Evolutionary conservation across 1,284 basidiomycete species (phyloP).

Genomic region (Tylopilus orsonianus): DNA sequence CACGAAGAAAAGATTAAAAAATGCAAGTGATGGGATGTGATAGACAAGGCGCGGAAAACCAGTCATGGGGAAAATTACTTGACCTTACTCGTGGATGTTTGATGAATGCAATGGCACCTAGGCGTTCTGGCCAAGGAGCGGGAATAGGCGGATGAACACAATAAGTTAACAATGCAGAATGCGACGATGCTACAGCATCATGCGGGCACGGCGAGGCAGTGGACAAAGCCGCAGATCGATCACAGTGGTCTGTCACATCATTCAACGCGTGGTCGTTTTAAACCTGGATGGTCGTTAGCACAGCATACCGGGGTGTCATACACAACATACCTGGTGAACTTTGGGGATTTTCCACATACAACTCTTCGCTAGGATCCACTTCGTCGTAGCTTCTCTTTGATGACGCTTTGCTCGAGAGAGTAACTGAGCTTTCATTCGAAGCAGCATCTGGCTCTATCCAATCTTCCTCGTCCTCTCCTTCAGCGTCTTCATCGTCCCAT

Average conservation of each 20-base stretch:
- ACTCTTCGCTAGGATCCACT: constrained; percentile 41
- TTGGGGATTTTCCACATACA: constrained; percentile 29
- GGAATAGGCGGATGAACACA: constrained; percentile 12
- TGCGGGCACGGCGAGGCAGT: background rate
- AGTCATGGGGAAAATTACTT: constrained; percentile 28
- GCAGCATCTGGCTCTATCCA: constrained; percentile 35
- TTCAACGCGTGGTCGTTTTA: constrained; percentile 38
- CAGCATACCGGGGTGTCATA: background rate
- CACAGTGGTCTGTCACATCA: constrained; percentile 20
- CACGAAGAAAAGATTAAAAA: constrained; percentile 10
- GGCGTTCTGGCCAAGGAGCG: background rate
- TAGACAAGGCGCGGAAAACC: constrained; percentile 2
- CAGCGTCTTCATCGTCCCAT: constrained; percentile 43
- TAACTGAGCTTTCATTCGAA: constrained; percentile 42
- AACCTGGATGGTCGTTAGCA: constrained; percentile 22
- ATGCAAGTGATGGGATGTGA: constrained; percentile 2
- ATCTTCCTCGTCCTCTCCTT: constrained; percentile 41
- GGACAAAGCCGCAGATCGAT: background rate
- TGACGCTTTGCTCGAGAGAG: constrained; percentile 45
- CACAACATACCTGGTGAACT: constrained; percentile 47
- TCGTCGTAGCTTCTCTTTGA: constrained; percentile 51
- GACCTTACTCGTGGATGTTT: constrained; percentile 27
- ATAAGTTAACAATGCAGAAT: constrained; percentile 33
- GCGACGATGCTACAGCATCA: constrained; percentile 1
- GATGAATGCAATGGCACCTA: constrained; percentile 8